Base-by-base conservation (phyloP, 495 filamentous ascomycete genomes). In the Echria macrotheca region DNA sequence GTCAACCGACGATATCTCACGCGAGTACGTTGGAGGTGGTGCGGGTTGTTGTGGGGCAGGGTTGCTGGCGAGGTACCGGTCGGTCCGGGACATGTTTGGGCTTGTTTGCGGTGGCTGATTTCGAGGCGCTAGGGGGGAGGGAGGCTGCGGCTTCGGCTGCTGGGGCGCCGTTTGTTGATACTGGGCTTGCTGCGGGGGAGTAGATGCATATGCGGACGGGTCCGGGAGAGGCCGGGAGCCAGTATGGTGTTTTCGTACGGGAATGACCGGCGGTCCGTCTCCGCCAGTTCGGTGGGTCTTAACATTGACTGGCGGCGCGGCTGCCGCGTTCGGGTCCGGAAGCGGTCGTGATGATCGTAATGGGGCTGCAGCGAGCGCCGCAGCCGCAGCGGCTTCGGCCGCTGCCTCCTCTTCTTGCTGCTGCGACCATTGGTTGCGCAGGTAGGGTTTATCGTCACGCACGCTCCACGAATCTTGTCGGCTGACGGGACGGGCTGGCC, bases 381-480 rank as follows among this genome's bases (percentile, higher is more conserved):
- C 43, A 5, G 51, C 45, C 6, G 51, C 51, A 21, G 59, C 33
- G 5, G 46, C 46, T n/a, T 39, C 43, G 23, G 41, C 42, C 26
- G 23, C 47, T 11, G 46, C 53, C 11, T 55, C 59, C 35, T 49
- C 52, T 14, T 52, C 59, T 19, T 46, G 54, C 22, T 52, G 37
- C n/a, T 68, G 55, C 32, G 77, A 69, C 85, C 85, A 89, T 60
- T 88, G 79, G 8, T 73, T 76, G 18, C 80, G 83, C 4, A 90
- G 73, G 47, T 84, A 83, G 25, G 87, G 83, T 25, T 81, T 78
- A 67, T 95, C 89, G 55, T 88, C 81, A 44, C 79, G 79, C 6
- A 78, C 75, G 23, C 62, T 64, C 72, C 84, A 91, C 2, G 83
- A 82, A 31, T 87, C 81, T 48, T 85, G 73, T 19, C 71, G 61